Conservation (phyloP, 129 eudicot species). For the Pittosporum tobira region DNA sequence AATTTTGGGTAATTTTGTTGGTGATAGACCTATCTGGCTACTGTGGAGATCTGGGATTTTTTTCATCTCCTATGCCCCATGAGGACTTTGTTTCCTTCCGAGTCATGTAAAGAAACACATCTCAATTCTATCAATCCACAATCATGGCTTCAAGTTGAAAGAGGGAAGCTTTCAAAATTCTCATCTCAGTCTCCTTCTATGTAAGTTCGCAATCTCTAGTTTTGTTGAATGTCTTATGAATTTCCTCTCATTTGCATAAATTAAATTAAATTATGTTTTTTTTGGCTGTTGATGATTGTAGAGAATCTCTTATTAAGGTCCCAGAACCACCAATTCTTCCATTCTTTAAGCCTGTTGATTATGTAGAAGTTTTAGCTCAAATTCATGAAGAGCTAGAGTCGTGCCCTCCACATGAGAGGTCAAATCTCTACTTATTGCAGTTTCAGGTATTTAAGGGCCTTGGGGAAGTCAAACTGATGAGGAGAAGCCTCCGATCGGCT, state of each 20-base stretch:
- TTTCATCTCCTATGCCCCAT: constrained; percentile 64
- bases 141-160: constrained; percentile 98
- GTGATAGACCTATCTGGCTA: constrained; percentile 25
- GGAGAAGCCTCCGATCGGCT: constrained; percentile 86
- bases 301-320: constrained; percentile 93
- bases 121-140: constrained; percentile 80
- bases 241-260: not conserved
- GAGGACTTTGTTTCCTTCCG: constrained; percentile 87
- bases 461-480: constrained; percentile 78
- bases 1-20: constrained; percentile 8
- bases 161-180: constrained; percentile 82
- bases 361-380: constrained; percentile 87
- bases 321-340: constrained; percentile 86
- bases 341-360: constrained; percentile 81
- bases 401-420: constrained; percentile 49
- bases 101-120: constrained; percentile 80
- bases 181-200: constrained; percentile 60
- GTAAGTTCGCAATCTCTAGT: constrained; percentile 29
- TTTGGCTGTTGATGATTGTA: constrained; percentile 33
- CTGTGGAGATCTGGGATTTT: constrained; percentile 93
- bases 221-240: not conserved
- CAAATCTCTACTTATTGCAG: constrained; percentile 75
- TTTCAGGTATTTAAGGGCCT: constrained; percentile 97
- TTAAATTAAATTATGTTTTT: constrained; percentile 10
- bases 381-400: constrained; percentile 94